phyloP scores from a whole-genome alignment of 148 eudicot species.

The Rhododendron vialii region DNA sequence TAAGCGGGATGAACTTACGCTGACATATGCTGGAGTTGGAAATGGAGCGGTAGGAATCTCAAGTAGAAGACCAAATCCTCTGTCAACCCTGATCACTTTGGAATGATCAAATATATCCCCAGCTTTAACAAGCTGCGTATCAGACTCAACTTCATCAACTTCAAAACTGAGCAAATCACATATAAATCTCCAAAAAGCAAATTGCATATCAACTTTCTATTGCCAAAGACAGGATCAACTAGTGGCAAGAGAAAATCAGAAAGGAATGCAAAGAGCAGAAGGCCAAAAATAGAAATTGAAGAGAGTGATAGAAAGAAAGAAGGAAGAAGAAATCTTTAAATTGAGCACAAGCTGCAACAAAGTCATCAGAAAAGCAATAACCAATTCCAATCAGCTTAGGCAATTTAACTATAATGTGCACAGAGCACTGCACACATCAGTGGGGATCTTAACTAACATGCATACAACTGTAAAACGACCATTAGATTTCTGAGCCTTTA shows the following conservation, averaged over 20 bases:
- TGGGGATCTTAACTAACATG: not conserved
- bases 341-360: not conserved
- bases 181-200: not conserved
- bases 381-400: not conserved
- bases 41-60: conserved; percentile 66
- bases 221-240: not conserved
- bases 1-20: conserved; percentile 44
- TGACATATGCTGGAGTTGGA: conserved; percentile 85
- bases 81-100: conserved; percentile 73
- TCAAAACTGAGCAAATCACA: not conserved
- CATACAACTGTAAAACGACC: not conserved
- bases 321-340: not conserved
- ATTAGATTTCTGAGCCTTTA: not conserved
- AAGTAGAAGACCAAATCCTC: conserved; percentile 77
- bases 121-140: conserved; percentile 57
- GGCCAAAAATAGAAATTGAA: not conserved
- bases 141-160: conserved; percentile 7
- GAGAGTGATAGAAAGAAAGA: not conserved
- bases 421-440: not conserved
- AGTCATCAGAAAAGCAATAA: not conserved
- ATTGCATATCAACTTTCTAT: conserved; percentile 4
- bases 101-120: conserved; percentile 82
- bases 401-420: not conserved
- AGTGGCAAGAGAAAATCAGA: not conserved
- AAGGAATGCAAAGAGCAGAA: not conserved